Percentiles rank a stretch among this genome's conserved stretches.
These are phyloP conservation scores for Bjerkandera adusta DNA, from an alignment of 1,284 basidiomycete species.

Conservation along the genomic window DNA sequence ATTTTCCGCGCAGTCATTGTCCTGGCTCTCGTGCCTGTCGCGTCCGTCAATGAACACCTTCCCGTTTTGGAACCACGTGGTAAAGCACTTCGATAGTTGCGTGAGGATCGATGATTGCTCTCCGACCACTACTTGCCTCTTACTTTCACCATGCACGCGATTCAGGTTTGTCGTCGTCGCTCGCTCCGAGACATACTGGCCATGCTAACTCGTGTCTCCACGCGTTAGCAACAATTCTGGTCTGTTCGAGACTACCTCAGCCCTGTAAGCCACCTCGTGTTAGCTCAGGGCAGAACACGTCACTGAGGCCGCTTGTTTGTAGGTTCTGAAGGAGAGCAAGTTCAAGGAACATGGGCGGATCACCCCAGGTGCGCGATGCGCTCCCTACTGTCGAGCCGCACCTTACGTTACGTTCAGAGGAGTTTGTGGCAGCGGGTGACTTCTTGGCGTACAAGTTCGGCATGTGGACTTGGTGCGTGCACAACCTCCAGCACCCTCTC, in stretches of 20 bases:
- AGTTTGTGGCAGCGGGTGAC: conserved; percentile 94
- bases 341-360: conserved; percentile 99
- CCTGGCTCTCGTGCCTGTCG: no score
- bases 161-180: conserved; percentile 48
- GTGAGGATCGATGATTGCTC: conserved; percentile 15
- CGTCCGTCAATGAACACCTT: no score
- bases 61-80: conserved; percentile 16
- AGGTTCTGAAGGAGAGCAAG: conserved; percentile 97
- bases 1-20: background rate
- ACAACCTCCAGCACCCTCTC: background rate
- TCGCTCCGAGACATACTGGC: background rate
- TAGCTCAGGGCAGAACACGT: conserved; percentile 13
- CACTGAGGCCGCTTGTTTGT: conserved; percentile 20
- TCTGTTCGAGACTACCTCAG: conserved; percentile 95
- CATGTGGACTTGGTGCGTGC: conserved; percentile 86
- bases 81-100: conserved; percentile 7
- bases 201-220: background rate
- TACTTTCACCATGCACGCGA: conserved; percentile 57
- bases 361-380: conserved; percentile 76
- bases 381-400: conserved; percentile 6
- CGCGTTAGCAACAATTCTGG: conserved; percentile 81
- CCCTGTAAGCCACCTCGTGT: conserved; percentile 57
- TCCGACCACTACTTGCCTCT: conserved; percentile 1
- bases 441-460: conserved; percentile 96
- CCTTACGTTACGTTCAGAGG: conserved; percentile 54